A percentile compares a stretch with the other conserved stretches of the same genome.
phyloP scores from a whole-genome alignment of 1,139 yeast genomes.

The Nakaseomyces kungkrabaensis region DNA sequence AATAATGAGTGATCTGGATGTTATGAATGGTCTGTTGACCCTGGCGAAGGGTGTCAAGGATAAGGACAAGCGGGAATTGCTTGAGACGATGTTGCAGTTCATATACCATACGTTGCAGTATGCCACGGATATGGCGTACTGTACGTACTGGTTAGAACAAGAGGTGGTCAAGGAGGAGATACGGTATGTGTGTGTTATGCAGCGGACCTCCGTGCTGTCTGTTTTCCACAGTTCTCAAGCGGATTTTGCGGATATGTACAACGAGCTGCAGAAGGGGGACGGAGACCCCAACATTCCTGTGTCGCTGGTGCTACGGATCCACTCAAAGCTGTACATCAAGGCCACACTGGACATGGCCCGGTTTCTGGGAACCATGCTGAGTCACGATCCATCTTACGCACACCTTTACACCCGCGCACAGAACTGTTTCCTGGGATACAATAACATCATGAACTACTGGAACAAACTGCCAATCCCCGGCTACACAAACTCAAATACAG shows the following conservation, averaged over 20 bases:
- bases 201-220: background rate
- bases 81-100: slow-evolving; percentile 1
- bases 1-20: background rate
- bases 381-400: background rate
- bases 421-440: background rate
- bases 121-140: background rate
- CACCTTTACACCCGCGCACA: background rate
- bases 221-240: slow-evolving; percentile 1
- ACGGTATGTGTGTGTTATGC: background rate
- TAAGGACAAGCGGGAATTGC: slow-evolving; percentile 1
- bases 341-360: background rate
- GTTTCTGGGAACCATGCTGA: background rate
- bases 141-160: background rate
- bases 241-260: background rate
- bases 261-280: background rate
- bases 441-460: slow-evolving; percentile 2
- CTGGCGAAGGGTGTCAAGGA: background rate
- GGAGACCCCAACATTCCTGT: background rate
- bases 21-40: background rate
- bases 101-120: background rate
- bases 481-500: background rate
- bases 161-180: background rate
- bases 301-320: background rate
- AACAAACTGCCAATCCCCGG: background rate
- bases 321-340: background rate